Evolutionary conservation across 83 land plant genomes (phyloP), one percentile per base, ranked within the genome.

Genomic region (Larix sibirica): DNA sequence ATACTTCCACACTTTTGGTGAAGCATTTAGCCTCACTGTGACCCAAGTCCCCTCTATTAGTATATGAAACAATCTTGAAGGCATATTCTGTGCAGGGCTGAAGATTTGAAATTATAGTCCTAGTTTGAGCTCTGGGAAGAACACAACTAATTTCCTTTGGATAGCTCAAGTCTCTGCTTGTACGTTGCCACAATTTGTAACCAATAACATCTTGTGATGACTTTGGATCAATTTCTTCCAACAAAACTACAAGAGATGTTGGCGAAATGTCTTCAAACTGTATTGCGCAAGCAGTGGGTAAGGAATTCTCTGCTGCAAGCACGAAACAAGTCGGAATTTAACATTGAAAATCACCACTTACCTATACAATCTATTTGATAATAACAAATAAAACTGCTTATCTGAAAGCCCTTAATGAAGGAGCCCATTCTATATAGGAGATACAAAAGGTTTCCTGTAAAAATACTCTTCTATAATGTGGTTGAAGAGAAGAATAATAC

Each of bases 141-240:
- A 88, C 74, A 82, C 88, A 85, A 20, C 86, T 86, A 42, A 93
- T 95, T 33, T 89, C 92, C 62, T 83, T 87, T 13, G 82, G 14
- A 79, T 74, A 85, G 18, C 58, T 69, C 71, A 76, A 80, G 31
- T 90, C 93, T 80, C 88, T 82, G 65, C 87, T 89, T 82, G 90
- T 90, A 67, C 83, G 89, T 81, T 90, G 93, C 98, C 98, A 95
- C 33, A 95, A 88, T 83, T 92, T 90, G 81, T 92, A 95, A 62
- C 96, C 93, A 65, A 83, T 81, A 26, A 93, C 81, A 74, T 69
- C 62, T 23, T 90, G 86, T 12, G 79, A 18, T 20, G 86, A 69
- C 56, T 74, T 5, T 23, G 36, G 68, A 21, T 84, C 73, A 38
- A 84, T 44, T 44, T 90, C 92, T 83, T 87, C 84, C 47, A 92